phyloP scores from a whole-genome alignment of 2,329 filamentous ascomycete species.

The Talaromyces funiculosus region DNA sequence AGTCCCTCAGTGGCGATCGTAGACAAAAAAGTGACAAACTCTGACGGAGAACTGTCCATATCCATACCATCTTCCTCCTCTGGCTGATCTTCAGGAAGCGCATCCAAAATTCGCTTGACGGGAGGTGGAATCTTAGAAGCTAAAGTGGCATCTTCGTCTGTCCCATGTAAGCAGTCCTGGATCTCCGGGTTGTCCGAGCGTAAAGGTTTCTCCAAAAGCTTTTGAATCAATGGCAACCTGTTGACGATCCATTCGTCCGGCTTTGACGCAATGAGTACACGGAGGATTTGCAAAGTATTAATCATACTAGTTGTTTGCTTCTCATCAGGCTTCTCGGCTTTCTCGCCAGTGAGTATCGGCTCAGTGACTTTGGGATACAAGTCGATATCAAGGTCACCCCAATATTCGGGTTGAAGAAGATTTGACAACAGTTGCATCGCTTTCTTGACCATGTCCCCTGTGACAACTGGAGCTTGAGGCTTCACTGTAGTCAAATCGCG shows the following conservation, averaged over 20 bases:
- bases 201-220: conserved; percentile 81
- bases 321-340: conserved; percentile 73
- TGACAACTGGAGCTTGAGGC: conserved; percentile 48
- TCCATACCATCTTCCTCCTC: conserved; percentile 82
- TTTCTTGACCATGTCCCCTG: conserved; percentile 78
- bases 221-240: conserved; percentile 72
- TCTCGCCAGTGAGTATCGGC: conserved; percentile 75
- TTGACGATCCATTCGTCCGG: conserved; percentile 83
- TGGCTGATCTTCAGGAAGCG: conserved; percentile 72
- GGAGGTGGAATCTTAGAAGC: conserved; percentile 67
- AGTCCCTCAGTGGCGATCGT: conserved; percentile 83
- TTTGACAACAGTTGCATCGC: conserved; percentile 76
- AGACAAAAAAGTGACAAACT: conserved; percentile 79
- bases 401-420: conserved; percentile 78
- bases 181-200: conserved; percentile 86
- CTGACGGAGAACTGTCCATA: conserved; percentile 68
- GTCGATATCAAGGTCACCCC: conserved; percentile 88
- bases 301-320: conserved; percentile 83
- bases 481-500: conserved; percentile 49
- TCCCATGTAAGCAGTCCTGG: conserved; percentile 81
- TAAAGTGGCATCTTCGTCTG: conserved; percentile 64
- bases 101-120: conserved; percentile 76
- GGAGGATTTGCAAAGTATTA: conserved; percentile 88
- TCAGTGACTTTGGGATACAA: conserved; percentile 88
- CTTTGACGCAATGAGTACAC: conserved; percentile 82